Base-by-base conservation (phyloP, 257 asterid genomes). In the Solanum habrochaites region DNA sequence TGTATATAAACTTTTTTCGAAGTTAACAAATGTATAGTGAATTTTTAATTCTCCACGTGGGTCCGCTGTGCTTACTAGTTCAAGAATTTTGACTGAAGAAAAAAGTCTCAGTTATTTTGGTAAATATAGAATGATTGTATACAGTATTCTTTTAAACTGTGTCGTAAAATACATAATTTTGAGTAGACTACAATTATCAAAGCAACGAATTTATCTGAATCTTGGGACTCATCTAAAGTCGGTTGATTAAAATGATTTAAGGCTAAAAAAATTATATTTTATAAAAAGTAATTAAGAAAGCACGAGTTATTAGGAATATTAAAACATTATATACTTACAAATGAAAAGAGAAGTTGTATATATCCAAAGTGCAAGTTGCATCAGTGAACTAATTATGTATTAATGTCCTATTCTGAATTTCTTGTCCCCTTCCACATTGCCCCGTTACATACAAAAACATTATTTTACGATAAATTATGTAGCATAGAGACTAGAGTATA, bases 1-100 rank as follows among this genome's bases (percentile, higher is more conserved):
- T 14, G 3, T 5, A 14, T 5, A 47, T 11, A 1, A 0, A 2
- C 0, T 15, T 49, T 49, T 49, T 15, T 49, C 0, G 0, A 52
- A 16, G 9, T 52, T 52, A 6, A 52, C 2, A 1, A 16, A 3
- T 52, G 23, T 3, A 52, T 27, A 0, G 1, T 52, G 1, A 1
- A 52, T 0, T 14, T 6, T 16, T 6, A 52, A 52, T 16, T 8
- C 9, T 0, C 60, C 0, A 52, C 0, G 0, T 52, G 23, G 23
- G 23, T 52, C 9, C 4, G 1, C 23, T 52, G 9, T 52, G 9
- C 21, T 49, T 49, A 15, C 31, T 14, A 7, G 40, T 27, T 67
- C 5, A 2, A 29, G 1, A 27, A 67, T 27, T 29, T 67, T 14
- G 21, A 14, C 3, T 0, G 29, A 11, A 25, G 18, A 25, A 25